phyloP scores from a whole-genome alignment of 768 basidiomycete genomes.

The Phlebiopsis flavidoalba region DNA sequence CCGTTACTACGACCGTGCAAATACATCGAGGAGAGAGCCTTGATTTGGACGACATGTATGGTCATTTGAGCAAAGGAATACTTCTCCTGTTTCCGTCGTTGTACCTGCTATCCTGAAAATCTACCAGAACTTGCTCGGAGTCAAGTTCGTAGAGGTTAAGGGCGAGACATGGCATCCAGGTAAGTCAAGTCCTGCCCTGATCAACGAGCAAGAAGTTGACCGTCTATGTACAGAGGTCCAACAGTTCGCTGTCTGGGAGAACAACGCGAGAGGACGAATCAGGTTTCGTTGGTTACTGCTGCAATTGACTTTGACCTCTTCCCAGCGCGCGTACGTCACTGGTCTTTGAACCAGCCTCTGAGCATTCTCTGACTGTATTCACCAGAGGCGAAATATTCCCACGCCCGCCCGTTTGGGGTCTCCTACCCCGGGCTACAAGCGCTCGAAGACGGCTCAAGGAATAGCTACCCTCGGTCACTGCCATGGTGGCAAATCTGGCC shows the following conservation, averaged over 20 bases:
- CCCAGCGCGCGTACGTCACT: constrained; percentile 59
- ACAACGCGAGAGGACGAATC: constrained; percentile 62
- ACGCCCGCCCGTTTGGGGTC: constrained; percentile 83
- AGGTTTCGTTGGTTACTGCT: constrained; percentile 80
- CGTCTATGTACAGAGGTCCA: constrained; percentile 55
- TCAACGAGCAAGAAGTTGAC: background rate
- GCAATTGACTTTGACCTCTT: constrained; percentile 87
- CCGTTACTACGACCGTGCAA: constrained; percentile 64
- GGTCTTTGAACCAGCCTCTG: background rate
- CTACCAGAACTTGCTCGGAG: constrained; percentile 78
- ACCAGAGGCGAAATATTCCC: constrained; percentile 80
- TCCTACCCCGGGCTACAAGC: constrained; percentile 64
- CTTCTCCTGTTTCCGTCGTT: constrained; percentile 80
- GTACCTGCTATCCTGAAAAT: constrained; percentile 79
- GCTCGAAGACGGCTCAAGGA: constrained; percentile 49
- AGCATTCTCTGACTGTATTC: background rate
- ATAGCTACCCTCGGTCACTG: constrained; percentile 71
- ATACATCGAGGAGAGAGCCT: constrained; percentile 62
- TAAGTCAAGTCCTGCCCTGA: constrained; percentile 39
- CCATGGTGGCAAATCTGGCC: constrained; percentile 90
- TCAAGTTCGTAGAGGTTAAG: constrained; percentile 54
- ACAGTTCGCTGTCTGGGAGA: constrained; percentile 82
- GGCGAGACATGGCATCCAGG: constrained; percentile 72
- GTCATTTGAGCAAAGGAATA: constrained; percentile 92
- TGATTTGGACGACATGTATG: constrained; percentile 65